Conservation (phyloP, 2,329 filamentous ascomycete genomes). For the Colletotrichum aenigma region DNA sequence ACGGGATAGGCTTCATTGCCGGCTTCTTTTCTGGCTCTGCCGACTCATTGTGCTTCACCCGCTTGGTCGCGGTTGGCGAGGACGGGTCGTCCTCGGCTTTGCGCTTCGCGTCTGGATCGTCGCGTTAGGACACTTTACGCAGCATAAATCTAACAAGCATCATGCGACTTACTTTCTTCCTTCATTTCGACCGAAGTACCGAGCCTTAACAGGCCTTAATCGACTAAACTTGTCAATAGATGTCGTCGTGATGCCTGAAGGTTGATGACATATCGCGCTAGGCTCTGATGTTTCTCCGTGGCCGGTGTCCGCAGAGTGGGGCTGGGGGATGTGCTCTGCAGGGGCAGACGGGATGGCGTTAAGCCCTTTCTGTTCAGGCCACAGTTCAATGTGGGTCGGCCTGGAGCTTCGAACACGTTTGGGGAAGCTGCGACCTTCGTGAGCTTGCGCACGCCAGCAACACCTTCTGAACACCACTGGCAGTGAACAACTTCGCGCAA, state of each 20-base stretch:
- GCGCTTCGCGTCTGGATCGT: constrained; percentile 60
- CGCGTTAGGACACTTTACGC: not conserved
- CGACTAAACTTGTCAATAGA: not conserved
- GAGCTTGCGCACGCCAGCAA: not conserved
- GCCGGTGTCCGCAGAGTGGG: constrained; percentile 6
- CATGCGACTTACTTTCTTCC: constrained; percentile 40
- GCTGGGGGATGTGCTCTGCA: constrained; percentile 20
- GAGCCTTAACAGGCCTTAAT: constrained; percentile 10
- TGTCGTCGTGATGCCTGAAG: constrained; percentile 5
- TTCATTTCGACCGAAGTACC: constrained; percentile 30
- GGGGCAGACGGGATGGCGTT: constrained; percentile 33
- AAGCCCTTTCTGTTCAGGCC: constrained; percentile 36
- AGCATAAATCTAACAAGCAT: accelerated
- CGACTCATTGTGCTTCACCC: constrained; percentile 58
- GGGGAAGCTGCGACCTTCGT: constrained; percentile 16
- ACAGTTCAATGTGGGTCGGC: constrained; percentile 34
- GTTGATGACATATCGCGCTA: constrained; percentile 20
- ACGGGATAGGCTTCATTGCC: constrained; percentile 73
- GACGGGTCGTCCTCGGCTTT: constrained; percentile 72
- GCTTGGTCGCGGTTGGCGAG: constrained; percentile 67
- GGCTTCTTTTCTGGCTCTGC: constrained; percentile 55
- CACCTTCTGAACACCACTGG: not conserved
- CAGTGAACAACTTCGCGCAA: not conserved
- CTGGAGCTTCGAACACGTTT: constrained; percentile 22
- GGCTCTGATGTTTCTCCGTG: constrained; percentile 16